Conservation (phyloP, 2,329 filamentous ascomycete genomes). For the Talaromyces verruculosus region DNA sequence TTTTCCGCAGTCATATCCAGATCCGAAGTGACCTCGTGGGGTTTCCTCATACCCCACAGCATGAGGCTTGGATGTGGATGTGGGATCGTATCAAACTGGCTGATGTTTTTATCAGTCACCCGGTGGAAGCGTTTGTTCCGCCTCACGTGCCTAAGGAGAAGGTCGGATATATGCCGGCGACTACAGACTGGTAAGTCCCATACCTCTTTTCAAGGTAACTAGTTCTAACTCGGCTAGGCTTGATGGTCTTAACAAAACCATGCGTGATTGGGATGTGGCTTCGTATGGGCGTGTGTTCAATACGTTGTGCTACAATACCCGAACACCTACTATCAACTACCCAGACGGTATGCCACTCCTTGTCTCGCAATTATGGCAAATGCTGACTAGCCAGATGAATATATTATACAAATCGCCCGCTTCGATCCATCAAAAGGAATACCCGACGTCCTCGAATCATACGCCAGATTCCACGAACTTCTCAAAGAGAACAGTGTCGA, state of each 20-base stretch:
- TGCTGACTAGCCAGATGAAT: slow-evolving; percentile 54
- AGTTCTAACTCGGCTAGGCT: slow-evolving; percentile 42
- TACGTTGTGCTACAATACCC: slow-evolving; percentile 61
- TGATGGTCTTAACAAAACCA: slow-evolving; percentile 22
- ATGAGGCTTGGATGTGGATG: slow-evolving; percentile 72
- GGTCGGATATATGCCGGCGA: slow-evolving; percentile 74
- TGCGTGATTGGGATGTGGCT: slow-evolving; percentile 54
- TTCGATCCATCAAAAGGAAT: slow-evolving; percentile 85
- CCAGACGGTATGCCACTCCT: slow-evolving; percentile 34
- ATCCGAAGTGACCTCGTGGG: slow-evolving; percentile 72
- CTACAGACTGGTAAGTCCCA: slow-evolving; percentile 69
- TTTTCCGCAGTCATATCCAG: slow-evolving; percentile 82
- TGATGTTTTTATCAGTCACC: slow-evolving; percentile 80
- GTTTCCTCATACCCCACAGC: slow-evolving; percentile 63
- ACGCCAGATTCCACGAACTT: slow-evolving; percentile 67
- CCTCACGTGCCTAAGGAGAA: slow-evolving; percentile 63
- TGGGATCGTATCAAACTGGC: slow-evolving; percentile 69
- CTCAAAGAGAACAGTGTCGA: slow-evolving; percentile 52
- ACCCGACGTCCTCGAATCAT: slow-evolving; percentile 71
- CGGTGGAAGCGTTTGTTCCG: slow-evolving; percentile 74
- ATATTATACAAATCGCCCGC: slow-evolving; percentile 76
- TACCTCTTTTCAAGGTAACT: slow-evolving; percentile 68
- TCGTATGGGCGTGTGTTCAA: slow-evolving; percentile 76
- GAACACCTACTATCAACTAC: slow-evolving; percentile 53
- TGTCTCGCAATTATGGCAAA: slow-evolving; percentile 45